Evolutionary conservation across 352 stramenopile species (phyloP).

Genomic region (Globisporangium paroecandrum): DNA sequence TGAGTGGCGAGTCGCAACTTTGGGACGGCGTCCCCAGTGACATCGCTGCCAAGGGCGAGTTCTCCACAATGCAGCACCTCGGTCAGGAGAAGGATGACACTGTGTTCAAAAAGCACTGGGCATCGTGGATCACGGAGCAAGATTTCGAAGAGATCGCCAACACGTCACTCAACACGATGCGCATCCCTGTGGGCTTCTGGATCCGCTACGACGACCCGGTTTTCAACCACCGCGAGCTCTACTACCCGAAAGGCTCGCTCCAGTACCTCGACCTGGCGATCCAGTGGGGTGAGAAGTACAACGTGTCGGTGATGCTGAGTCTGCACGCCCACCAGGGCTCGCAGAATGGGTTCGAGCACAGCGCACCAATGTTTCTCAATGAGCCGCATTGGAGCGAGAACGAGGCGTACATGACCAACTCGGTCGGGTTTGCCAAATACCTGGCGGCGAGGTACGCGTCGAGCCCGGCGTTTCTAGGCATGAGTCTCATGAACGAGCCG

Average conservation of each 20-base stretch:
- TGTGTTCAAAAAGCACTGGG: constrained; percentile 23
- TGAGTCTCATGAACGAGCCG: constrained; percentile 61
- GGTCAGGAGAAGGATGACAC: constrained; percentile 19
- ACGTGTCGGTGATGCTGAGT: constrained; percentile 52
- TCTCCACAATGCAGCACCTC: constrained; percentile 23
- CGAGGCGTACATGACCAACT: constrained; percentile 31
- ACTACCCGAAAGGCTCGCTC: constrained; percentile 23
- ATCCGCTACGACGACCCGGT: constrained; percentile 29
- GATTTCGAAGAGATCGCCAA: constrained; percentile 26
- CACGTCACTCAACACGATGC: constrained; percentile 40
- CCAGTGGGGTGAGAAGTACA: constrained; percentile 49
- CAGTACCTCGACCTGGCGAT: constrained; percentile 56
- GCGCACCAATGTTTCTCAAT: constrained; percentile 19
- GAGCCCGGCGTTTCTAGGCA: constrained; percentile 41
- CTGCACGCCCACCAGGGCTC: constrained; percentile 50
- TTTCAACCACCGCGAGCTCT: constrained; percentile 17
- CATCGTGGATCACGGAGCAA: constrained; percentile 28
- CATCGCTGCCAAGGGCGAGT: constrained; percentile 22
- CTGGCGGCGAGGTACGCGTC: constrained; percentile 41
- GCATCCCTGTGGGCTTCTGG: constrained; percentile 42
- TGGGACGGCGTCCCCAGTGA: constrained; percentile 14
- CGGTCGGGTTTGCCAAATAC: constrained; percentile 33
- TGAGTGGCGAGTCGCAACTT: constrained; percentile 19
- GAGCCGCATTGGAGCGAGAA: constrained; percentile 24
- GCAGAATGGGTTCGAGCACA: constrained; percentile 61